Evolutionary conservation across 108 stramenopile genomes (phyloP).

Genomic region (Seminavis robusta): DNA sequence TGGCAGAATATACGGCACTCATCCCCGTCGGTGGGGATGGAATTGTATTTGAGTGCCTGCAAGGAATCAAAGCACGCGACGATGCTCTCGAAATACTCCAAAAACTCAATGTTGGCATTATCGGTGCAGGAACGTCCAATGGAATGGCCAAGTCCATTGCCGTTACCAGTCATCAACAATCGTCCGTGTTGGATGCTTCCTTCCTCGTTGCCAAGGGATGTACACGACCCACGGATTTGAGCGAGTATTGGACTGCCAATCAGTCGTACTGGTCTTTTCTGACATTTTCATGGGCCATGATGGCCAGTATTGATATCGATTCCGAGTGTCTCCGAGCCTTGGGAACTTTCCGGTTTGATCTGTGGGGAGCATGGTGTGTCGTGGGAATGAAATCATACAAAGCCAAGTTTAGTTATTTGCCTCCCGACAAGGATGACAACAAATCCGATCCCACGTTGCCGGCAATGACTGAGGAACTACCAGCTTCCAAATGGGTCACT

Average conservation of each 20-base stretch:
- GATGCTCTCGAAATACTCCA: slow-evolving; percentile 39
- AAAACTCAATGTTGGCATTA: slow-evolving; percentile 60
- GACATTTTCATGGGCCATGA: slow-evolving; percentile 79
- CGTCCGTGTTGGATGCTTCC: slow-evolving; percentile 49
- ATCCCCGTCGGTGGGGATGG: slow-evolving; percentile 87
- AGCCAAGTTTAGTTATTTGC: slow-evolving; percentile 71
- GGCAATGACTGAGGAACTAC: slow-evolving; percentile 45
- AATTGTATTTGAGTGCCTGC: slow-evolving; percentile 71
- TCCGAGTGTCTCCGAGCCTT: slow-evolving; percentile 71
- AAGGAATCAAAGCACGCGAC: slow-evolving; percentile 52
- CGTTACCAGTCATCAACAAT: slow-evolving; percentile 42
- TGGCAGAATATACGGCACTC: slow-evolving; percentile 62
- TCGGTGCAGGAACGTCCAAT: slow-evolving; percentile 84
- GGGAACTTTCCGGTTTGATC: slow-evolving; percentile 68
- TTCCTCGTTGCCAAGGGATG: slow-evolving; percentile 75
- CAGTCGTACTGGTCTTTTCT: slow-evolving; percentile 65
- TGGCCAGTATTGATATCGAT: slow-evolving; percentile 89
- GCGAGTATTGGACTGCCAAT: slow-evolving; percentile 13
- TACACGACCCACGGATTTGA: slow-evolving; percentile 46
- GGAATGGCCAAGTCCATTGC: slow-evolving; percentile 73
- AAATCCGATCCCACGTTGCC: slow-evolving; percentile 31
- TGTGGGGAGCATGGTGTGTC: slow-evolving; percentile 75
- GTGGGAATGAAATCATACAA: slow-evolving; percentile 54
- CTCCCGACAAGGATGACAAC: slow-evolving; percentile 10
- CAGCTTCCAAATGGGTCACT: slow-evolving; percentile 51